phyloP scores from a whole-genome alignment of 2,329 filamentous ascomycete species.

The Alternaria dauci region DNA sequence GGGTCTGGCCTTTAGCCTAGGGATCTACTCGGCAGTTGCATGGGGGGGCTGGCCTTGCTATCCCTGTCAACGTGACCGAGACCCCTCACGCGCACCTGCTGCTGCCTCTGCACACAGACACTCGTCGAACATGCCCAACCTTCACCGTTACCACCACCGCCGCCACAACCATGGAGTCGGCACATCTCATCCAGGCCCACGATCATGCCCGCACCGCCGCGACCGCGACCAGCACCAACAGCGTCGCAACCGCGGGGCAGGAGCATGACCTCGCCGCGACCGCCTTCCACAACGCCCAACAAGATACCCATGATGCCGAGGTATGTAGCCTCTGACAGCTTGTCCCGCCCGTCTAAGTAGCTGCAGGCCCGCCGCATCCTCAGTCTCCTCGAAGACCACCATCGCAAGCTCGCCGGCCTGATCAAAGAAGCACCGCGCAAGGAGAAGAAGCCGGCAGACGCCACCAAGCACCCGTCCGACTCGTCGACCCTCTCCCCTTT shows the following conservation, averaged over 20 bases:
- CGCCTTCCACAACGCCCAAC: conserved; percentile 86
- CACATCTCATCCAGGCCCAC: conserved; percentile 79
- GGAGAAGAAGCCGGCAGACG: conserved; percentile 28
- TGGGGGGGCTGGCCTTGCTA: conserved; percentile 8
- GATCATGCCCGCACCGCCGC: conserved; percentile 88
- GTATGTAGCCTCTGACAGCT: conserved; percentile 43
- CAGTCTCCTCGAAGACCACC: conserved; percentile 85
- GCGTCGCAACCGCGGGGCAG: conserved; percentile 82
- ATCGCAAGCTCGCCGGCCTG: conserved; percentile 81
- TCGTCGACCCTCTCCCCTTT: conserved; percentile 19
- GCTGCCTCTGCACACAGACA: neutral
- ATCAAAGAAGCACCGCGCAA: conserved; percentile 70
- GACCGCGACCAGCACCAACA: conserved; percentile 70
- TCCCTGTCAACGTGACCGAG: conserved; percentile 8
- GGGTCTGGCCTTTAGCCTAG: conserved; percentile 8
- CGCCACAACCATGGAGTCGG: conserved; percentile 68
- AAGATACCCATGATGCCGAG: conserved; percentile 70
- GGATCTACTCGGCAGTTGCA: conserved; percentile 12
- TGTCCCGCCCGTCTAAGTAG: conserved; percentile 27
- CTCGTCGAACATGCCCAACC: conserved; percentile 14
- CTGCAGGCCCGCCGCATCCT: conserved; percentile 80
- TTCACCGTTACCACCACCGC: conserved; percentile 46
- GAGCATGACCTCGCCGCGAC: conserved; percentile 88
- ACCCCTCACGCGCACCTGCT: conserved; percentile 9
- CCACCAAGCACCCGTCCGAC: conserved; percentile 20